Evolutionary conservation across 2,329 filamentous ascomycete species (phyloP).

Genomic region (Cyphellophora europaea): DNA sequence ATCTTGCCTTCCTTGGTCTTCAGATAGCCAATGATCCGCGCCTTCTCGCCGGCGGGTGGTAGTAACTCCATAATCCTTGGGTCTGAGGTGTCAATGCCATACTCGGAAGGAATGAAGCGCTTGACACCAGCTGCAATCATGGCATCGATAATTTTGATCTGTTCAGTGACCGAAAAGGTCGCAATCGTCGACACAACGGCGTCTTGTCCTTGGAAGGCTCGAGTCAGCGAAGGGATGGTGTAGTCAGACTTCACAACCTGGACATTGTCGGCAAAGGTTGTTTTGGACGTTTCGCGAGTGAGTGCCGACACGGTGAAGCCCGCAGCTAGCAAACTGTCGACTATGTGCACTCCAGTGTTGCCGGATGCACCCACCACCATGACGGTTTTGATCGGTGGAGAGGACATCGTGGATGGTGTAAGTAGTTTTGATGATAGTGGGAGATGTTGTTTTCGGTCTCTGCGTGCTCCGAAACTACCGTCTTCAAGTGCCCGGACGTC

Average conservation of each 20-base stretch:
- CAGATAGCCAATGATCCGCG: conserved; percentile 40
- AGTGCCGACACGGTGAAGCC: conserved; percentile 21
- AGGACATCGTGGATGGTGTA: too few relatives aligned
- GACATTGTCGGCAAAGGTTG: conserved; percentile 15
- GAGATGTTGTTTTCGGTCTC: too few relatives aligned
- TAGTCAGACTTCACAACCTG: conserved; percentile 20
- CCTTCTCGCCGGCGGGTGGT: conserved; percentile 21
- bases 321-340: conserved; percentile 2
- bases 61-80: conserved; percentile 18
- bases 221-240: conserved; percentile 16
- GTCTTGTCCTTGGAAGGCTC: conserved; percentile 20
- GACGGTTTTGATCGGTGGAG: conserved; percentile 5
- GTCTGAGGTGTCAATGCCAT: conserved; percentile 21
- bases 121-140: conserved; percentile 24
- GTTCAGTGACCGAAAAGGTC: conserved; percentile 12
- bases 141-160: conserved; percentile 24
- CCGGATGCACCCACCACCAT: conserved; percentile 6
- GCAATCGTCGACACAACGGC: conserved; percentile 17
- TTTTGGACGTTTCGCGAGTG: conserved; percentile 15
- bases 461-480: too few relatives aligned
- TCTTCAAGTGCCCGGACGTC: too few relatives aligned
- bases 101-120: conserved; percentile 26
- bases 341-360: conserved; percentile 1
- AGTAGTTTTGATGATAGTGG: too few relatives aligned
- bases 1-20: conserved; percentile 40